Percentiles rank a stretch among this genome's conserved stretches.
Conservation (phyloP, 2,329 filamentous ascomycete genomes). For the Fusarium haematococcum region DNA sequence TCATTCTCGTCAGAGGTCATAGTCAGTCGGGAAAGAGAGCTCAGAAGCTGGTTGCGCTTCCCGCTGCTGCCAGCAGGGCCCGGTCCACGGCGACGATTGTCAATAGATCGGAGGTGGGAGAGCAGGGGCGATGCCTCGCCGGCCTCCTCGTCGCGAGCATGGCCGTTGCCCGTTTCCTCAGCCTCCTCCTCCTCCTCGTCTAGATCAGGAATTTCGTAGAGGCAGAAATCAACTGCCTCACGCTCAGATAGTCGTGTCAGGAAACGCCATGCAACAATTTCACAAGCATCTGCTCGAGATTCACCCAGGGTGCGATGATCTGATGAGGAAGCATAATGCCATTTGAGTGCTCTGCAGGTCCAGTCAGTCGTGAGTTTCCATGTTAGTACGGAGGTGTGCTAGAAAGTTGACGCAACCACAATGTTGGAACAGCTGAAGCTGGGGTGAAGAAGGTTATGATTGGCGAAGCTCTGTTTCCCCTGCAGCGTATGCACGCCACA, state of each 20-base stretch:
- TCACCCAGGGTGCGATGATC: conserved; percentile 76
- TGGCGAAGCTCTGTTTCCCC: conserved; percentile 5
- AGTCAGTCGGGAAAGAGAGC: conserved; percentile 68
- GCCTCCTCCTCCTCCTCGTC: conserved; percentile 43
- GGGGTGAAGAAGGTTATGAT: conserved; percentile 12
- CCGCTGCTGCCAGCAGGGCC: conserved; percentile 53
- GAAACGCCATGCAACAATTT: conserved; percentile 85
- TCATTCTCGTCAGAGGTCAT: conserved; percentile 51
- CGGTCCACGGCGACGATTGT: conserved; percentile 32
- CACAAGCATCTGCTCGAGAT: conserved; percentile 78
- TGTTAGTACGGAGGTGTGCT: not conserved
- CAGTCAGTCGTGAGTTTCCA: conserved; percentile 18
- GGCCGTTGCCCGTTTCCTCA: conserved; percentile 19
- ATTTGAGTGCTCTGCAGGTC: conserved; percentile 74
- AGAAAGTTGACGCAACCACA: conserved; percentile 6
- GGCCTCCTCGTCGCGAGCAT: conserved; percentile 53
- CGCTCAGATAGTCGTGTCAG: conserved; percentile 76
- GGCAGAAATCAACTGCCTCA: conserved; percentile 79
- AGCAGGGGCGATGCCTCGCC: conserved; percentile 64
- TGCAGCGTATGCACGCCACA: conserved; percentile 24
- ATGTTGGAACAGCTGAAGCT: conserved; percentile 13
- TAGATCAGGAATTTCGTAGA: conserved; percentile 74
- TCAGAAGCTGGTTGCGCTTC: conserved; percentile 62
- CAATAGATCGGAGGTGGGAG: conserved; percentile 46
- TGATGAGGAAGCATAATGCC: conserved; percentile 74